phyloP scores from a whole-genome alignment of 140 eudicot species.

The Senecio squalidus region DNA sequence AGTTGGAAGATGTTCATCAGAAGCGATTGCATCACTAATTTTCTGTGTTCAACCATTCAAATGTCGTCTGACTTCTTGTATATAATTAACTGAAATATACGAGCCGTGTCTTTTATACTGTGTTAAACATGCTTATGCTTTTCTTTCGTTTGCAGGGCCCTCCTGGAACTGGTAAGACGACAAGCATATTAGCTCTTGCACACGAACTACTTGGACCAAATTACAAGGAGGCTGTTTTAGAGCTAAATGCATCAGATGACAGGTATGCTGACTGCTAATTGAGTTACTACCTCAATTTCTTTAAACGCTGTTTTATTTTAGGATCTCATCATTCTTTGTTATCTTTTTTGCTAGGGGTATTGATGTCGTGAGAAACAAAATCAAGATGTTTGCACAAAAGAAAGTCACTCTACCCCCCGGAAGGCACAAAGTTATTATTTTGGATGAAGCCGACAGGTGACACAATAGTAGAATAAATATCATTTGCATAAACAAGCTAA shows the following conservation, averaged over 20 bases:
- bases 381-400: conserved; percentile 99
- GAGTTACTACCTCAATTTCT: background rate
- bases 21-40: too few relatives aligned
- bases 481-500: too few relatives aligned
- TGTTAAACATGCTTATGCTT: background rate
- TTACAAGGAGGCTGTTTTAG: conserved; percentile 89
- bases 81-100: background rate
- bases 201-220: conserved; percentile 89
- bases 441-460: conserved; percentile 98
- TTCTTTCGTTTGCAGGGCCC: conserved; percentile 65
- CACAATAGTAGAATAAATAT: conserved; percentile 18
- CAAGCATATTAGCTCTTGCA: conserved; percentile 95
- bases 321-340: conserved; percentile 2
- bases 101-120: background rate
- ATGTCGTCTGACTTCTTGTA: background rate
- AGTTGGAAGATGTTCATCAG: too few relatives aligned
- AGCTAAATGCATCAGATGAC: conserved; percentile 98
- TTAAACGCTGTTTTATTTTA: too few relatives aligned
- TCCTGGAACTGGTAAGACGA: conserved; percentile 98
- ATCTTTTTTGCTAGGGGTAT: conserved; percentile 56
- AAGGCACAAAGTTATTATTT: conserved; percentile 72
- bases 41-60: too few relatives aligned
- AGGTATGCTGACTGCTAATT: conserved; percentile 36
- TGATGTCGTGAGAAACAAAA: conserved; percentile 97
- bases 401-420: conserved; percentile 93